Evolutionary conservation across 73 alveolate genomes (phyloP).

Genomic region (Symbiodinium natans): DNA sequence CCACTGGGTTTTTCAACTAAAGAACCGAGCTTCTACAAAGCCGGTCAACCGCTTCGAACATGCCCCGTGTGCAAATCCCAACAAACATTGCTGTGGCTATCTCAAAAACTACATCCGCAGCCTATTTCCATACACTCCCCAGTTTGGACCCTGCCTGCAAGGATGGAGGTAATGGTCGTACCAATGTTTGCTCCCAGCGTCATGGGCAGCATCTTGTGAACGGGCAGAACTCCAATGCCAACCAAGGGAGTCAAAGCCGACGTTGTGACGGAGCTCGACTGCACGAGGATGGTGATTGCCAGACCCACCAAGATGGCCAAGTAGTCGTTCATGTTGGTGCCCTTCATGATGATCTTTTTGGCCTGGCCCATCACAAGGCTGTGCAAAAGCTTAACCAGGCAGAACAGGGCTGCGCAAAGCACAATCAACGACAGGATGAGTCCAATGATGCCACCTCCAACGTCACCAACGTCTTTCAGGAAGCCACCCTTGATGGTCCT

Average conservation of each 20-base stretch:
- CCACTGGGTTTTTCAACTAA: too few species aligned
- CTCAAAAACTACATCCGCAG: too few species aligned
- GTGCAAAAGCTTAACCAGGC: constrained; percentile 62
- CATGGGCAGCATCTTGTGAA: constrained; percentile 66
- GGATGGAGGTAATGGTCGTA: too few species aligned
- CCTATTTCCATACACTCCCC: too few species aligned
- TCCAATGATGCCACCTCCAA: background rate
- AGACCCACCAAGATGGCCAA: background rate
- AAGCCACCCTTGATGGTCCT: too few species aligned
- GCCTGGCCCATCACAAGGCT: constrained; percentile 52
- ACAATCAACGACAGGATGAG: background rate
- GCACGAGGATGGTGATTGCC: background rate
- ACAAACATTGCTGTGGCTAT: too few species aligned
- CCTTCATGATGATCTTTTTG: constrained; percentile 17
- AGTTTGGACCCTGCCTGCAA: too few species aligned
- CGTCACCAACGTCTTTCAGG: background rate
- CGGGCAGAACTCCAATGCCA: constrained; percentile 65
- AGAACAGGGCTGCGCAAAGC: background rate
- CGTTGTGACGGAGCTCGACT: constrained; percentile 14
- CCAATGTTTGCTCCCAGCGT: constrained; percentile 60
- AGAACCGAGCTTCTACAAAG: too few species aligned
- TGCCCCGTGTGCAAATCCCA: too few species aligned
- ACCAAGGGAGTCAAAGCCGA: constrained; percentile 32
- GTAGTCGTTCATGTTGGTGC: constrained; percentile 50
- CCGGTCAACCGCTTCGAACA: too few species aligned